Evolutionary conservation across 2,329 filamentous ascomycete genomes (phyloP).

Genomic region (Chaetomium strumarium): DNA sequence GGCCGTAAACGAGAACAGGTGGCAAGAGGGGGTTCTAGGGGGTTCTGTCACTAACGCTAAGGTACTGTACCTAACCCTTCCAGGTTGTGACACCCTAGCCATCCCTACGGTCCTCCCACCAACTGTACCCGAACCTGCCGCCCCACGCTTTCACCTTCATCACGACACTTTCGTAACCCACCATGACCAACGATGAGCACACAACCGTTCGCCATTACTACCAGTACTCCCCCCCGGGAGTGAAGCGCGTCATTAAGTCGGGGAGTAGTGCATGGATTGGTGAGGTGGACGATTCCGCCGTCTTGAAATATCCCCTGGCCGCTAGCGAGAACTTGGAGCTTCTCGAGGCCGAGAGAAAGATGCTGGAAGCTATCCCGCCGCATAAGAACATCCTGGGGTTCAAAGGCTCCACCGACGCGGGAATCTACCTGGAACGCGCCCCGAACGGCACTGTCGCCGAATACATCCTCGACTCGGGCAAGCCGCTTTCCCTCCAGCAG

Average conservation of each 20-base stretch:
- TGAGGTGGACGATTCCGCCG: not conserved
- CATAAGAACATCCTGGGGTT: not conserved
- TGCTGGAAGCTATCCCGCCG: not conserved
- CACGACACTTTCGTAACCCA: too few relatives aligned
- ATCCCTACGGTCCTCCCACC: too few relatives aligned
- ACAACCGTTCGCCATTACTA: not conserved
- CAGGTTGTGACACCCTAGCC: too few relatives aligned
- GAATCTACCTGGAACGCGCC: constrained; percentile 3
- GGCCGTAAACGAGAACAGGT: too few relatives aligned
- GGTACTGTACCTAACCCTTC: too few relatives aligned
- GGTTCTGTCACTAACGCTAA: too few relatives aligned
- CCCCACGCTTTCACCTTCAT: too few relatives aligned
- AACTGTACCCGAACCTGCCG: too few relatives aligned
- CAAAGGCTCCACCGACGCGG: not conserved
- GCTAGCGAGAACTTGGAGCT: not conserved
- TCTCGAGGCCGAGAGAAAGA: not conserved
- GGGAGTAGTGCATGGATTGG: not conserved
- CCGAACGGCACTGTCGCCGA: constrained; percentile 1
- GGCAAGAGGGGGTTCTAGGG: too few relatives aligned
- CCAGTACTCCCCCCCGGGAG: not conserved
- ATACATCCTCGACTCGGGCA: constrained; percentile 3
- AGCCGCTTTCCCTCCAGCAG: not conserved
- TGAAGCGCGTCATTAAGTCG: not conserved
- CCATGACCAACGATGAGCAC: too few relatives aligned
- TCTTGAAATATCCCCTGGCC: not conserved